Conservation (phyloP, 2,329 filamentous ascomycete species). For the Fonsecaea pugnacius region DNA sequence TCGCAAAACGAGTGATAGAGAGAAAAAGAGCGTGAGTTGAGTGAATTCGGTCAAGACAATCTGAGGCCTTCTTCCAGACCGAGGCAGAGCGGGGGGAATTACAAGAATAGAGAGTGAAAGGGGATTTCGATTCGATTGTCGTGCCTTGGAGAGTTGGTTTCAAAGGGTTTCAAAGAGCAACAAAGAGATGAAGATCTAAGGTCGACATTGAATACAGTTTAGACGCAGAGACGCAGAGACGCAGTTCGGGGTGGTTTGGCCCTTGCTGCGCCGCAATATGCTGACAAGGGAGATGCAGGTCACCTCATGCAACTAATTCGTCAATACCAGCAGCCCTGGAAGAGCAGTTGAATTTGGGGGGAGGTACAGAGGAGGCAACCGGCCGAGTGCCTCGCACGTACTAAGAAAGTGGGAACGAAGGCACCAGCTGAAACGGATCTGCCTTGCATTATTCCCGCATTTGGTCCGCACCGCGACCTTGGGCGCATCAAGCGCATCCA, state of each 20-base stretch:
- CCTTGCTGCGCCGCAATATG: slow-evolving; percentile 23
- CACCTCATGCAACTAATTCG: background rate
- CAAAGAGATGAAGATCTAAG: slow-evolving; percentile 3
- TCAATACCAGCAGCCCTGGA: background rate
- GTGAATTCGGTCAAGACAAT: background rate
- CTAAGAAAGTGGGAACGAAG: background rate
- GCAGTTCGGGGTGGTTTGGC: background rate
- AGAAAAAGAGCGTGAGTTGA: background rate
- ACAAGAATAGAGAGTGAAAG: background rate
- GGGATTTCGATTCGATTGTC: background rate
- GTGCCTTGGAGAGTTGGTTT: background rate
- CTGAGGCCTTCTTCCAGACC: background rate
- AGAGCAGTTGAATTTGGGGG: too few species aligned
- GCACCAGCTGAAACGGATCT: slow-evolving; percentile 5
- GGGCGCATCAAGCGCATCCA: background rate
- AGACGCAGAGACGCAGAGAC: background rate
- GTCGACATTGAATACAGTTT: slow-evolving; percentile 12
- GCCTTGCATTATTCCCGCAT: slow-evolving; percentile 1
- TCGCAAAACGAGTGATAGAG: slow-evolving; percentile 19
- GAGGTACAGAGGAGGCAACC: background rate
- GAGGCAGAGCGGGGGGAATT: background rate
- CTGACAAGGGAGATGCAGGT: slow-evolving; percentile 8
- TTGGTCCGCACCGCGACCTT: background rate
- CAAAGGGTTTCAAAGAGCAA: slow-evolving; percentile 2
- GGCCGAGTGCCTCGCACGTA: background rate